Base-by-base conservation (phyloP, 1,284 basidiomycete genomes). In the Ganoderma resinaceum region DNA sequence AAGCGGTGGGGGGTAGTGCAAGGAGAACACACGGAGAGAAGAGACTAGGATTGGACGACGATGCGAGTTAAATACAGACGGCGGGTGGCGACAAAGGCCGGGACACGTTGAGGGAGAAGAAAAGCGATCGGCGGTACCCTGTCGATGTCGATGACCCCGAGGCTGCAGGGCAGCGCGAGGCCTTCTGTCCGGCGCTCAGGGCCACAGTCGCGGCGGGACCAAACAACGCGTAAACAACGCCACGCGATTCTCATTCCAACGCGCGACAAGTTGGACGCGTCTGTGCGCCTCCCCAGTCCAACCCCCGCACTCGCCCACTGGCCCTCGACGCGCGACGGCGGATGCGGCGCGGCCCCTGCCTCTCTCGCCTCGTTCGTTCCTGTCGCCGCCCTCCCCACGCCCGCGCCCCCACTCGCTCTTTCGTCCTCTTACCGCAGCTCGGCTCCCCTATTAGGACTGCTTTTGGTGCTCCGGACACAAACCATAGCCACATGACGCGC, bases 151-250 rank as follows among this genome's bases (percentile, higher is more conserved):
- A 52, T 11, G 46, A 23, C 55, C 35, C 53, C 31, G 52, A 49
- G 62, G 38, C 55, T 40, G 46, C 40, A 37, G 31, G 55, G 38
- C 60, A 33, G 40, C 70, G 65, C 67, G 65, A 70, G 69, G 69
- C 66, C 14, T 37, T 62, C 37, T 43, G 46, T 46, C 57, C 26
- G 33, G 65, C 40, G 55, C 35, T 29, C 66, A 55, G 40, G 61
- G 35, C 46, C 60, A n/a, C 35, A 58, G 35, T 31, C 62, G 59
- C 61, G 42, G 63, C n/a, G 23, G 46, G 46, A 23, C 67, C 71
- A 72, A 72, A 72, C 52, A 72, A 72, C 71, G 71, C 71, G 71
- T 72, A 40, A 69, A 72, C 69, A 72, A 66, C 63, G 37, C 42
- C 55, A 58, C 68, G 71, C 67, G 71, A 55, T 60, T 33, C 46